Base-by-base conservation (phyloP, 2,329 filamentous ascomycete genomes). In the Cercospora zeina region DNA sequence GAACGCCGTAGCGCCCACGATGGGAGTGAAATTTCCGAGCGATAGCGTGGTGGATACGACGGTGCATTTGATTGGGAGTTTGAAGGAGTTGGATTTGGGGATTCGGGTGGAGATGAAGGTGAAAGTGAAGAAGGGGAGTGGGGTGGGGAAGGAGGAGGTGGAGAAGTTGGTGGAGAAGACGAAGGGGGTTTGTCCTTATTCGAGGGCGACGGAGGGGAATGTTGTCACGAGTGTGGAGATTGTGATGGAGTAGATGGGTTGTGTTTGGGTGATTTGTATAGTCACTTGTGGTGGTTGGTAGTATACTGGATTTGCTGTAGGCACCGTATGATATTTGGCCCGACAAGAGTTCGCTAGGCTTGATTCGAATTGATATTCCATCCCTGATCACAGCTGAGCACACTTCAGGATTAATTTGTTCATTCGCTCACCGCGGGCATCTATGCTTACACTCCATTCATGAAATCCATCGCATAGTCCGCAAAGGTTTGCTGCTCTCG, bases 71-170 rank as follows among this genome's bases (percentile, higher is more conserved):
- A 77, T 81, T 4, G 79, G 79, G 1, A 75, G 76, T 63, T 74
- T 80, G 75, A 79, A 79, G 71, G 69, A 73, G 58, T 70, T 79
- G 14, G 79, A 81, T 58, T 73, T 81, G 71, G 77, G 79, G 1
- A 69, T 81, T 42, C 66, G 77, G 3, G 79, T 80, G 2, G 74
- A 80, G 27, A 76, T 81, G 74, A 73, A 75, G 45, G 74, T 80
- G 13, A 76, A 72, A 68, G 63, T 72, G 54, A 72, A 74, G 69
- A 27, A 27, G 24, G 24, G 24, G 24, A 27, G 24, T 6, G 71
- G 70, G 4, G 60, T 71, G 27, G 58, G 63, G 8, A 68, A 74
- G 62, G 69, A 68, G 36, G 67, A 76, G 14, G 39, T 77, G 16
- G 70, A 77, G 63, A 74, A 75, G 68, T 66, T 77, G 5, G 72